A percentile compares a stretch with the other conserved stretches of the same genome.
phyloP scores from a whole-genome alignment of 352 stramenopile genomes.

The Phytopythium mirpurense region DNA sequence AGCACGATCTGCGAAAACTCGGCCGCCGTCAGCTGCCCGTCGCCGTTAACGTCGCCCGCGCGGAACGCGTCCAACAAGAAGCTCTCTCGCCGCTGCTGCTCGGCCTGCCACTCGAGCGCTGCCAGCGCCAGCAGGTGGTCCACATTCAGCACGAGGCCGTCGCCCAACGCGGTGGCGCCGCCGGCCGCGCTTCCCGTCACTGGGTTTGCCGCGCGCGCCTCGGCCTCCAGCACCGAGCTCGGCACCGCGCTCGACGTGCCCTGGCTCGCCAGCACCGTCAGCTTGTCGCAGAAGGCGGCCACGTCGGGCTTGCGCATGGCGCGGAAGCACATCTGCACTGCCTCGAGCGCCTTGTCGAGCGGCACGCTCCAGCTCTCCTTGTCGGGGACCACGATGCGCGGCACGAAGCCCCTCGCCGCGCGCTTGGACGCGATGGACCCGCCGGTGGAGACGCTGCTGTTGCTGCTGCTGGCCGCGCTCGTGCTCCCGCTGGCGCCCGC shows the following conservation, averaged over 20 bases:
- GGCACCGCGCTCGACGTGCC: constrained; percentile 25
- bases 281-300: constrained; percentile 50
- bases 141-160: constrained; percentile 48
- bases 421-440: constrained; percentile 26
- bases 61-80: constrained; percentile 71
- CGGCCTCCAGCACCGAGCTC: no score
- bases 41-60: constrained; percentile 73
- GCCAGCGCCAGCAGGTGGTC: constrained; percentile 67
- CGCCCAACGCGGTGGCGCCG: background rate
- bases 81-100: constrained; percentile 60
- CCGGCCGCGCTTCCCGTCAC: background rate
- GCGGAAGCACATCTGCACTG: constrained; percentile 58
- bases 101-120: constrained; percentile 57
- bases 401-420: constrained; percentile 26
- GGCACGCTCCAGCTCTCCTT: constrained; percentile 64
- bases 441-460: background rate
- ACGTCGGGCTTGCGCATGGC: constrained; percentile 68
- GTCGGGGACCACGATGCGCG: constrained; percentile 54
- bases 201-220: no score
- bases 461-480: no score
- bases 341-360: constrained; percentile 60
- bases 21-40: constrained; percentile 66
- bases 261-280: constrained; percentile 39
- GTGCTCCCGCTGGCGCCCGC: constrained; percentile 5
- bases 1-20: constrained; percentile 81